Conservation (phyloP, 2,329 filamentous ascomycete genomes). For the Alternaria sp. region DNA sequence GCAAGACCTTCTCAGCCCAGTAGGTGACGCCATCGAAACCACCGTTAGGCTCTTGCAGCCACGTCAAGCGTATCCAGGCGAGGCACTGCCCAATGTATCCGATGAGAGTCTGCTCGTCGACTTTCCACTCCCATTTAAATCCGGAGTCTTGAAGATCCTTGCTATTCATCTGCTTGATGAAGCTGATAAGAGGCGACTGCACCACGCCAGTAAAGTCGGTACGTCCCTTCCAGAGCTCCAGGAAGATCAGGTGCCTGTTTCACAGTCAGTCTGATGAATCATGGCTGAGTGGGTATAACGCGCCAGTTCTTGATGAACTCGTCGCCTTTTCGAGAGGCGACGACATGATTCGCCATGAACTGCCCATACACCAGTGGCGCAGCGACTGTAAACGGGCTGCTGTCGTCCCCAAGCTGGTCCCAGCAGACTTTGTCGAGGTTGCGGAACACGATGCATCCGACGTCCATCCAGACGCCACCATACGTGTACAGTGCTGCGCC, state of each 20-base stretch:
- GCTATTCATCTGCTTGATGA: conserved; percentile 33
- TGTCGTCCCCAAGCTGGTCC: conserved; percentile 48
- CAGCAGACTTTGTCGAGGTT: conserved; percentile 50
- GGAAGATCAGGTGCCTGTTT: conserved; percentile 31
- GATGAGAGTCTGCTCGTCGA: conserved; percentile 35
- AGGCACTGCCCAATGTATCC: conserved; percentile 52
- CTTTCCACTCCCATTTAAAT: conserved; percentile 44
- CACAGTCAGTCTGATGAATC: background rate
- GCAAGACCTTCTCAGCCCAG: conserved; percentile 33
- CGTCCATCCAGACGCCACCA: conserved; percentile 53
- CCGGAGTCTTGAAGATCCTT: conserved; percentile 25
- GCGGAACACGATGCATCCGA: conserved; percentile 49
- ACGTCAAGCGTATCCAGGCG: conserved; percentile 44
- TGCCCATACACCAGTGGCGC: conserved; percentile 34
- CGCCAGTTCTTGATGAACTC: conserved; percentile 54
- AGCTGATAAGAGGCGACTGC: conserved; percentile 28
- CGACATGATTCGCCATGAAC: conserved; percentile 51
- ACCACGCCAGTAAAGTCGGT: conserved; percentile 25
- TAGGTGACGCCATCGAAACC: conserved; percentile 43
- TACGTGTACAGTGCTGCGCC: conserved; percentile 49
- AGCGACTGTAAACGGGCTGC: conserved; percentile 41
- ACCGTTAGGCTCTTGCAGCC: conserved; percentile 39
- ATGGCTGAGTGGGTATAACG: conserved; percentile 44
- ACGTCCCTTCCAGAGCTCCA: conserved; percentile 32
- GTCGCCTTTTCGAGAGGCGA: conserved; percentile 52